A percentile compares a stretch with the other conserved stretches of the same genome.
These are phyloP conservation scores for Wickerhamiella alocasiicola DNA, from an alignment of 805 yeast genomes.

Conservation along the genomic window DNA sequence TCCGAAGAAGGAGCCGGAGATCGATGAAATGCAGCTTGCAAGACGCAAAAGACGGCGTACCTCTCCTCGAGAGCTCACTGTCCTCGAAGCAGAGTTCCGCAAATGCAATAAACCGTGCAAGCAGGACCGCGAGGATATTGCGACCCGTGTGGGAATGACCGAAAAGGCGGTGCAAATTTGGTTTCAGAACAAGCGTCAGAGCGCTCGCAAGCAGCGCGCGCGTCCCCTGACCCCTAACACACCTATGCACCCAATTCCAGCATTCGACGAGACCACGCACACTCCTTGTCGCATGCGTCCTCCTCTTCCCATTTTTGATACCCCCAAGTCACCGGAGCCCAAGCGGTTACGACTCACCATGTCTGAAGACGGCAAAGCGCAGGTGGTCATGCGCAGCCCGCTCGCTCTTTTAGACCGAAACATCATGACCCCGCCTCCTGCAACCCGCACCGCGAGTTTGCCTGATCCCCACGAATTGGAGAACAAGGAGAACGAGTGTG, in stretches of 20 bases:
- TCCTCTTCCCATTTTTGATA: conserved; percentile 12
- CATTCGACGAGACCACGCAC: conserved; percentile 4
- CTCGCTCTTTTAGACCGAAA: conserved; percentile 15
- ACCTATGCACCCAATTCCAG: conserved; percentile 1
- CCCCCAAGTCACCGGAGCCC: conserved; percentile 12
- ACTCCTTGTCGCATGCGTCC: conserved; percentile 10
- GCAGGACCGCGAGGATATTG: conserved; percentile 62
- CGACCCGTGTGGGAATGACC: conserved; percentile 76
- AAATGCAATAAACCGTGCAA: conserved; percentile 73
- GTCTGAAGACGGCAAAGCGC: conserved; percentile 32
- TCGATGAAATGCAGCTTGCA: conserved; percentile 85
- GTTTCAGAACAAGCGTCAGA: conserved; percentile 92
- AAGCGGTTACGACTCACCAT: conserved; percentile 24
- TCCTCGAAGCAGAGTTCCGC: conserved; percentile 69
- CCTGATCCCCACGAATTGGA: conserved; percentile 14
- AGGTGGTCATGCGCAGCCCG: conserved; percentile 25
- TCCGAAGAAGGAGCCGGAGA: conserved; percentile 59
- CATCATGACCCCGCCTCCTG: conserved; percentile 7
- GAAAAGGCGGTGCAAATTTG: conserved; percentile 96
- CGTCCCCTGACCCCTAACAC: conserved; percentile 9
- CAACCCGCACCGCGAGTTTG: conserved; percentile 14
- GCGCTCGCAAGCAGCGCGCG: conserved; percentile 7
- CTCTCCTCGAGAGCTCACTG: conserved; percentile 69
- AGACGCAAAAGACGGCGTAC: conserved; percentile 94
- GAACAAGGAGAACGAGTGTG: conserved; percentile 27